Evolutionary conservation across 345 rosid species (phyloP).

Genomic region (Pelargonium nanum): DNA sequence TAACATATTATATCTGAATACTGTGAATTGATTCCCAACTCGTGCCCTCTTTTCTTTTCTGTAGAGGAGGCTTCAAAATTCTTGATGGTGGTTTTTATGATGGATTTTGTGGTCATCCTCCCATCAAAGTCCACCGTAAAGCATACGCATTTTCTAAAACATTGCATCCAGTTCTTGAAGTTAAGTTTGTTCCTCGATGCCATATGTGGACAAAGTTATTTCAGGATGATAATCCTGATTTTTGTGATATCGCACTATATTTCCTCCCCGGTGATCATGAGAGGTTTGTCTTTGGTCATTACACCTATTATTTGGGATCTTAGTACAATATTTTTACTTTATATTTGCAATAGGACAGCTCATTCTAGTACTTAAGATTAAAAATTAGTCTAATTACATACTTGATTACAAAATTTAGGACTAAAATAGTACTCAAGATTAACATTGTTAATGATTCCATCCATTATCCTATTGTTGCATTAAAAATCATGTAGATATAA

Average conservation of each 20-base stretch:
- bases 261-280: slow-evolving; percentile 34
- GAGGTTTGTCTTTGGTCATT: slow-evolving; percentile 29
- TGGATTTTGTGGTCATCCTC: slow-evolving; percentile 36
- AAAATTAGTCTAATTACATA: too few relatives aligned
- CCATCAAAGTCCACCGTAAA: slow-evolving; percentile 26
- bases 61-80: slow-evolving; percentile 45
- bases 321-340: too few relatives aligned
- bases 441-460: too few relatives aligned
- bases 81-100: slow-evolving; percentile 29
- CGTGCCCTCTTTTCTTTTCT: background rate
- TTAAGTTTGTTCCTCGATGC: slow-evolving; percentile 30
- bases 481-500: too few relatives aligned
- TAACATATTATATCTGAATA: slow-evolving; percentile 3
- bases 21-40: background rate
- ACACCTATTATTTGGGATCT: background rate
- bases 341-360: too few relatives aligned
- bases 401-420: too few relatives aligned
- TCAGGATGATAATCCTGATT: slow-evolving; percentile 23
- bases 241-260: slow-evolving; percentile 36
- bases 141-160: slow-evolving; percentile 28
- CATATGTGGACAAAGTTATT: slow-evolving; percentile 18
- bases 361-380: too few relatives aligned
- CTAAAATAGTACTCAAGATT: too few relatives aligned
- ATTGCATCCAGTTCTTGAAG: slow-evolving; percentile 37
- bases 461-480: too few relatives aligned